Conservation (phyloP, 768 basidiomycete species). For the Mycena latifolia region DNA sequence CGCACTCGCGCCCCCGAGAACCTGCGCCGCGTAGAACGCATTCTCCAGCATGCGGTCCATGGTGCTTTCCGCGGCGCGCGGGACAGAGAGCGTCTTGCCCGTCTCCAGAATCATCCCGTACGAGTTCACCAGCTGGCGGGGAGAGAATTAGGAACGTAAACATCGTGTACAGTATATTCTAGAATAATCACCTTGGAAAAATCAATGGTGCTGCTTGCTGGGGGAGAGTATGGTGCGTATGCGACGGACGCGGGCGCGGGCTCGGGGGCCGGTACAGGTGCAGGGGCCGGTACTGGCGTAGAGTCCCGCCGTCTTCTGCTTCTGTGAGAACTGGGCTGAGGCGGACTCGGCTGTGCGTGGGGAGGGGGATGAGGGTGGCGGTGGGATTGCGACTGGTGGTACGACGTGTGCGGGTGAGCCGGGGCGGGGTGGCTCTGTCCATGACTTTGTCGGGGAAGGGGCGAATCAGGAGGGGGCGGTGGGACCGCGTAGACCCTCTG, state of each 20-base stretch:
- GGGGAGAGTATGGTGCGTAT: slow-evolving; percentile 22
- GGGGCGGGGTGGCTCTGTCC: slow-evolving; percentile 24
- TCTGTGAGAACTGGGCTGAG: slow-evolving; percentile 12
- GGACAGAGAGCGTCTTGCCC: slow-evolving; percentile 22
- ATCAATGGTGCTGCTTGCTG: slow-evolving; percentile 26
- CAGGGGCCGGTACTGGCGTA: slow-evolving; percentile 23
- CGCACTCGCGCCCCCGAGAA: slow-evolving; percentile 28
- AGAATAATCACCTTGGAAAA: slow-evolving; percentile 26
- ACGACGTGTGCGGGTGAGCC: slow-evolving; percentile 10
- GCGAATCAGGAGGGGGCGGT: slow-evolving; percentile 25
- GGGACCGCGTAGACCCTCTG: slow-evolving; percentile 24
- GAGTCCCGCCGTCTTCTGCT: slow-evolving; percentile 25
- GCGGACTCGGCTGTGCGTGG: slow-evolving; percentile 28
- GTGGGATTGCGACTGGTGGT: slow-evolving; percentile 23
- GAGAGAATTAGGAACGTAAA: slow-evolving; percentile 6
- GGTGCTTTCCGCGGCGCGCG: slow-evolving; percentile 6
- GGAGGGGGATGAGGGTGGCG: slow-evolving; percentile 14
- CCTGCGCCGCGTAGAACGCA: slow-evolving; percentile 34
- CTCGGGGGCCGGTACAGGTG: background rate
- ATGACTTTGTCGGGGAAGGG: slow-evolving; percentile 12
- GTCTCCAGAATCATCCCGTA: slow-evolving; percentile 33
- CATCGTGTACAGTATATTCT: background rate
- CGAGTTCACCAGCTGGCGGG: slow-evolving; percentile 26
- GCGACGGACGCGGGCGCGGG: slow-evolving; percentile 13
- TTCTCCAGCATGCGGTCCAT: slow-evolving; percentile 35